Evolutionary conservation across 805 yeast species (phyloP).

Genomic region (Ogataea kodamae): DNA sequence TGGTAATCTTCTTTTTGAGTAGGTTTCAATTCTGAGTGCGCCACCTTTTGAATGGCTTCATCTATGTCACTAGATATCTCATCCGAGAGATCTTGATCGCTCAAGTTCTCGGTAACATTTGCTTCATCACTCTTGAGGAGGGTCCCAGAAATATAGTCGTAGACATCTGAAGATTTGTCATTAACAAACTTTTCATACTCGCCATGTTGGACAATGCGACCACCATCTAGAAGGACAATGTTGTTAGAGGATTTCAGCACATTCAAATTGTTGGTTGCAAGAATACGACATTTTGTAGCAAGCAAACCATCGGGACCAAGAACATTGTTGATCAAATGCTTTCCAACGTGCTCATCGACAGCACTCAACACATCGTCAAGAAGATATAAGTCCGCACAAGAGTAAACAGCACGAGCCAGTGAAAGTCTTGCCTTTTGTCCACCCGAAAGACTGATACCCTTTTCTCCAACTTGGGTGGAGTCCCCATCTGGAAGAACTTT

Average conservation of each 20-base stretch:
- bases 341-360: conserved; percentile 93
- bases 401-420: conserved; percentile 89
- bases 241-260: conserved; percentile 73
- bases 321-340: conserved; percentile 76
- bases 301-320: conserved; percentile 78
- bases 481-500: conserved; percentile 80
- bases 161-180: conserved; percentile 43
- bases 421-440: conserved; percentile 95
- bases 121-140: conserved; percentile 21
- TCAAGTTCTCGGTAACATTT: conserved; percentile 14
- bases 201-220: conserved; percentile 66
- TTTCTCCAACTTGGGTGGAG: conserved; percentile 87
- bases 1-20: conserved; percentile 54
- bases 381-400: conserved; percentile 83
- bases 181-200: conserved; percentile 46
- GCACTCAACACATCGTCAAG: conserved; percentile 92
- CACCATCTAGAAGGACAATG: conserved; percentile 66
- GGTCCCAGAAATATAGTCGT: conserved; percentile 55
- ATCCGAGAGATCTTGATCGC: conserved; percentile 17
- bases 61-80: conserved; percentile 22
- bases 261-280: conserved; percentile 84
- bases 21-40: conserved; percentile 47
- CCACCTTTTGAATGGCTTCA: conserved; percentile 33
- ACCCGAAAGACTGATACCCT: conserved; percentile 91
- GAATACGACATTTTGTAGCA: conserved; percentile 65